Evolutionary conservation across 805 yeast species (phyloP).

Genomic region (Pichia kluyveri): DNA sequence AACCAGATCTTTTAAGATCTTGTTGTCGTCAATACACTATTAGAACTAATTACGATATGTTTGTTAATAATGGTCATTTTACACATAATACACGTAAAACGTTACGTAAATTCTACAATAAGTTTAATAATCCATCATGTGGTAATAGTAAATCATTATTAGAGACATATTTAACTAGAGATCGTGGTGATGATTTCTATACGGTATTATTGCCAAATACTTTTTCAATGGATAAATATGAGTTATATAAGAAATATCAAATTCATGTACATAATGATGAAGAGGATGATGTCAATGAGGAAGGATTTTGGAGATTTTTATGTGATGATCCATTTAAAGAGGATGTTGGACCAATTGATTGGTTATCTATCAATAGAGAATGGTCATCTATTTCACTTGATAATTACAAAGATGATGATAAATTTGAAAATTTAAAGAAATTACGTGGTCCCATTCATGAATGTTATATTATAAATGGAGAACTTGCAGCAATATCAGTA

Average conservation of each 20-base stretch:
- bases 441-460: conserved; percentile 66
- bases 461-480: conserved; percentile 45
- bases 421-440: conserved; percentile 5
- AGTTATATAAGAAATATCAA: conserved; percentile 62
- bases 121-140: conserved; percentile 17
- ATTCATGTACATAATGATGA: conserved; percentile 56
- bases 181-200: conserved; percentile 1
- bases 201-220: conserved; percentile 37
- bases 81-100: conserved; percentile 60
- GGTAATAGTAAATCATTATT: neutral
- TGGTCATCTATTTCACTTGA: conserved; percentile 16
- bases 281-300: conserved; percentile 33
- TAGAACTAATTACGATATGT: conserved; percentile 41
- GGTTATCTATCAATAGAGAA: conserved; percentile 31
- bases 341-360: conserved; percentile 21
- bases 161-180: conserved; percentile 1
- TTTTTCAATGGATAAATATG: conserved; percentile 50
- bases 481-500: conserved; percentile 67
- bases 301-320: conserved; percentile 54
- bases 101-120: conserved; percentile 49
- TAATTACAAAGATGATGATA: conserved; percentile 14
- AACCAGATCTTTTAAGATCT: conserved; percentile 57
- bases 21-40: conserved; percentile 81
- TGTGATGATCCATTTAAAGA: conserved; percentile 56
- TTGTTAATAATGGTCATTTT: conserved; percentile 27